Conservation (phyloP, 768 basidiomycete genomes). For the Lactarius hengduanensis region DNA sequence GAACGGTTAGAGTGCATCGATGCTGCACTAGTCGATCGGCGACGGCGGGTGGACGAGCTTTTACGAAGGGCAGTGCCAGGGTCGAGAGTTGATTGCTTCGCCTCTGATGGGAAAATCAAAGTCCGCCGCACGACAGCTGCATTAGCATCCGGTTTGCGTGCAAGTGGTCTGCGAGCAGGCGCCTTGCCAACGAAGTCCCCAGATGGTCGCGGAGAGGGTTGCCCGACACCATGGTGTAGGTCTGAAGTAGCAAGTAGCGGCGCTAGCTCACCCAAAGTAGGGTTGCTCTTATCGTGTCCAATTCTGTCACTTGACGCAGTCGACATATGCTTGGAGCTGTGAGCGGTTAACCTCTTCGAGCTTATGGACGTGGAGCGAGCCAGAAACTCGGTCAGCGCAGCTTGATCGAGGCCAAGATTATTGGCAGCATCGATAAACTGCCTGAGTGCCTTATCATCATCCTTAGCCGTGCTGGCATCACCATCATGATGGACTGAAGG, state of each 20-base stretch:
- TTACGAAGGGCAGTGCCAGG: conserved; percentile 34
- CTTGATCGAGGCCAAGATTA: conserved; percentile 72
- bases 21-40: conserved; percentile 58
- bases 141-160: conserved; percentile 23
- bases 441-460: conserved; percentile 56
- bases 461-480: background rate
- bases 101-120: conserved; percentile 73
- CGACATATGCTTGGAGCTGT: conserved; percentile 46
- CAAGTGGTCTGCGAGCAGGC: conserved; percentile 14
- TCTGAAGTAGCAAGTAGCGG: conserved; percentile 31
- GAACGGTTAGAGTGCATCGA: conserved; percentile 66
- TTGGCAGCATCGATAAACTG: conserved; percentile 76
- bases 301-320: conserved; percentile 35
- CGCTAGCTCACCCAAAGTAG: conserved; percentile 9
- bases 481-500: background rate
- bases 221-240: conserved; percentile 27
- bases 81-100: conserved; percentile 55
- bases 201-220: conserved; percentile 7
- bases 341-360: conserved; percentile 46
- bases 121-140: conserved; percentile 68
- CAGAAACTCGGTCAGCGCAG: conserved; percentile 66
- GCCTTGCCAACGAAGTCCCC: conserved; percentile 22
- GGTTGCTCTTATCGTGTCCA: conserved; percentile 5
- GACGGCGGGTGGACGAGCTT: conserved; percentile 45
- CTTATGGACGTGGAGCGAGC: conserved; percentile 68